These are phyloP conservation scores for Albugo candida DNA, from an alignment of 352 stramenopile species.

Conservation along the genomic window DNA sequence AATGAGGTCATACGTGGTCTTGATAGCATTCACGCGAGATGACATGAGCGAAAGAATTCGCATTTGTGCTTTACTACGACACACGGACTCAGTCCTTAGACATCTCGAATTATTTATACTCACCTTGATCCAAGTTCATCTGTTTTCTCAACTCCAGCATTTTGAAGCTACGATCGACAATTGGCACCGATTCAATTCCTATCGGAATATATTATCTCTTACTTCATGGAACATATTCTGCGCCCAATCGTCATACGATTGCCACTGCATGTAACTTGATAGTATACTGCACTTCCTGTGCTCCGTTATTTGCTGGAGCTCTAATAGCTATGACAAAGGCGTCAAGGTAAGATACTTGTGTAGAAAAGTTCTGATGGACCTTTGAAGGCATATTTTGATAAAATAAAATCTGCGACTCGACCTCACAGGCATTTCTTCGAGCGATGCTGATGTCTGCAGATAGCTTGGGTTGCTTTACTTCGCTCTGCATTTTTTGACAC, in stretches of 20 bases:
- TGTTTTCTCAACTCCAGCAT: slow-evolving; percentile 30
- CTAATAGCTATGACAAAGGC: slow-evolving; percentile 12
- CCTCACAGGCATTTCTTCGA: slow-evolving; percentile 54
- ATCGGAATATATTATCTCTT: background rate
- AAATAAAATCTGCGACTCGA: slow-evolving; percentile 65
- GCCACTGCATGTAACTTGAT: slow-evolving; percentile 43
- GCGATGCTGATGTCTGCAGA: slow-evolving; percentile 63
- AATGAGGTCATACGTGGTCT: slow-evolving; percentile 39
- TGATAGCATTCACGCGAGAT: slow-evolving; percentile 35
- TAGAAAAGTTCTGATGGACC: slow-evolving; percentile 5
- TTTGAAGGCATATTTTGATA: slow-evolving; percentile 59
- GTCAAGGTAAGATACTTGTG: background rate
- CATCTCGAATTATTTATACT: background rate
- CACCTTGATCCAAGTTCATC: slow-evolving; percentile 59
- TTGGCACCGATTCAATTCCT: background rate
- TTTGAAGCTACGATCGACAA: slow-evolving; percentile 20
- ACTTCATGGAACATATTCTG: slow-evolving; percentile 73
- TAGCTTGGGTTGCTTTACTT: slow-evolving; percentile 63
- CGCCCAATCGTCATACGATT: slow-evolving; percentile 56
- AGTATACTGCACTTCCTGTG: slow-evolving; percentile 26
- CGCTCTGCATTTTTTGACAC: slow-evolving; percentile 66
- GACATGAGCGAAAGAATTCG: slow-evolving; percentile 50
- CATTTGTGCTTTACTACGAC: slow-evolving; percentile 34
- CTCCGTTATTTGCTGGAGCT: slow-evolving; percentile 27
- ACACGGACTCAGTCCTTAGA: background rate